Evolutionary conservation across 495 filamentous ascomycete genomes (phyloP).

Genomic region (Viridothelium virens): DNA sequence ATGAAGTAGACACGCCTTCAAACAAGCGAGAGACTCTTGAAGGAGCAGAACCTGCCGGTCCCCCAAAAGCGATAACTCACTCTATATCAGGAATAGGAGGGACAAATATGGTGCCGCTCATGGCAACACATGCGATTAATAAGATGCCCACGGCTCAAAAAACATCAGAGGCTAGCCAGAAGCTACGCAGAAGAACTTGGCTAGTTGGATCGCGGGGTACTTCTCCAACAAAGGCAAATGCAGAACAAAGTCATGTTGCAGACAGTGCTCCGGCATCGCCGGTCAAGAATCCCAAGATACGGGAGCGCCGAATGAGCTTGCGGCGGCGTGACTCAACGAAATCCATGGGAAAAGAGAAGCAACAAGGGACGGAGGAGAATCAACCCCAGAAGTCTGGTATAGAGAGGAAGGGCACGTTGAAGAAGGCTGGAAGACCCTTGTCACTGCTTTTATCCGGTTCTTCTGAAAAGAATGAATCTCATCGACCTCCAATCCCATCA

Average conservation of each 20-base stretch:
- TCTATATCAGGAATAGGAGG: background rate
- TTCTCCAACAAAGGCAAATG: conserved; percentile 5
- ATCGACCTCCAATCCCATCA: conserved; percentile 36
- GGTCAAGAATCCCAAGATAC: background rate
- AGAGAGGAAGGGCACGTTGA: conserved; percentile 2
- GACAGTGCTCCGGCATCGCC: background rate
- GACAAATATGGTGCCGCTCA: background rate
- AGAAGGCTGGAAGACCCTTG: conserved; percentile 4
- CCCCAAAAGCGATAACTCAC: background rate
- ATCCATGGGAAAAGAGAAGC: background rate
- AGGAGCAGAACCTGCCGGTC: background rate
- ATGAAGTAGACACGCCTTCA: background rate
- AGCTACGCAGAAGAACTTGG: conserved; percentile 7
- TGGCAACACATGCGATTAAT: background rate
- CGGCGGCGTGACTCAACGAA: conserved; percentile 4
- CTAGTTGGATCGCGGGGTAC: background rate
- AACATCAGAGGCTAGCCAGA: background rate
- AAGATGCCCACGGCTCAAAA: background rate
- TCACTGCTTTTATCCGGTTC: background rate
- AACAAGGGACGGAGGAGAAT: background rate
- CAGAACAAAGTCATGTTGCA: background rate
- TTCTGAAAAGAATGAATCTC: conserved; percentile 5
- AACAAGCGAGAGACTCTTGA: background rate
- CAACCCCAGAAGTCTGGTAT: background rate
- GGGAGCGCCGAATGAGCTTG: background rate